These are phyloP conservation scores for Gossypium australe DNA, from an alignment of 345 rosid species.

Conservation along the genomic window DNA sequence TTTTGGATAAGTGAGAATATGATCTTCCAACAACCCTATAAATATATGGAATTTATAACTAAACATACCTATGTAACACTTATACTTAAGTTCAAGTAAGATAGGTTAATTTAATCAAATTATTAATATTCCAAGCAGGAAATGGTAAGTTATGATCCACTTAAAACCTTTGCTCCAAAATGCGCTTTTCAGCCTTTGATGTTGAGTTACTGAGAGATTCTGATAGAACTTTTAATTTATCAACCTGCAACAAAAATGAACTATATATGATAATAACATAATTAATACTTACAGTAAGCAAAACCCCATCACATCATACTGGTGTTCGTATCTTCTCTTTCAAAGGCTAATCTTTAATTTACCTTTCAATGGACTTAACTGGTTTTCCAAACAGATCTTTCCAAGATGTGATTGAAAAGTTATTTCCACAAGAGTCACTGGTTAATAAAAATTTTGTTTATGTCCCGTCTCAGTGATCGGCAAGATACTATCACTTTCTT, in stretches of 20 bases:
- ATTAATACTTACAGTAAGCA: not conserved
- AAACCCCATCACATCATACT: not conserved
- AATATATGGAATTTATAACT: not conserved
- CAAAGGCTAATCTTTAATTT: not conserved
- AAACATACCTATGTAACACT: not conserved
- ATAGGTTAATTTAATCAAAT: not conserved
- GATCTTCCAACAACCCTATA: not conserved
- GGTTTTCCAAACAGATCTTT: not conserved
- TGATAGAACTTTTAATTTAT: constrained; percentile 73
- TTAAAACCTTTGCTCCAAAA: constrained; percentile 71
- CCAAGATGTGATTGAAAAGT: not conserved
- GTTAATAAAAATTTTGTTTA: too few species aligned
- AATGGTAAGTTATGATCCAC: constrained; percentile 2
- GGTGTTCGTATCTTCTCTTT: not conserved
- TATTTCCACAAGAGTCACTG: not conserved
- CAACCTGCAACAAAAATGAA: constrained; percentile 46
- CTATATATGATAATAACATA: not conserved
- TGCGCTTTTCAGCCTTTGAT: constrained; percentile 70
- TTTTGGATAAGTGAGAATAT: not conserved
- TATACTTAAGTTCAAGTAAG: not conserved
- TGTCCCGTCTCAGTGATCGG: too few species aligned
- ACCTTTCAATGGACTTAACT: not conserved
- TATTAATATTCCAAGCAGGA: not conserved
- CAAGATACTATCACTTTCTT: too few species aligned
- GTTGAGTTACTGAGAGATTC: constrained; percentile 76